phyloP scores from a whole-genome alignment of 2,329 filamentous ascomycete genomes.

The Fusarium sp. region DNA sequence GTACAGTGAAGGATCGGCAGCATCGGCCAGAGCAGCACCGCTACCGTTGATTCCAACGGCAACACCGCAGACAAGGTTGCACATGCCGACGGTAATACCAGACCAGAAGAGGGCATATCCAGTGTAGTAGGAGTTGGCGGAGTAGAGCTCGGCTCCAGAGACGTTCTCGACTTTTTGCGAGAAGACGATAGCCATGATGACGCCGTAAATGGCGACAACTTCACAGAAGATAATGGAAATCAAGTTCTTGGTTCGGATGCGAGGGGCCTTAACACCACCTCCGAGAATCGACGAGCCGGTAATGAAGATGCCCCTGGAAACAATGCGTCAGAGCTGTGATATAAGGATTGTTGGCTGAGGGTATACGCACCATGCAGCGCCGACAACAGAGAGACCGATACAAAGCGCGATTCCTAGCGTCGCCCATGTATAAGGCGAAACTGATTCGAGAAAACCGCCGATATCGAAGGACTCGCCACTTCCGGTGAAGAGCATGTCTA shows the following conservation, averaged over 20 bases:
- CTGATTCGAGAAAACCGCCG: constrained; percentile 90
- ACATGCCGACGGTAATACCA: constrained; percentile 91
- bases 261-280: constrained; percentile 93
- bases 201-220: constrained; percentile 99
- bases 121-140: constrained; percentile 87
- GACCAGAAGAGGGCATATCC: constrained; percentile 97
- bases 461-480: constrained; percentile 97
- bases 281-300: constrained; percentile 98
- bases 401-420: constrained; percentile 90
- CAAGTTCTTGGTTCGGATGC: constrained; percentile 98
- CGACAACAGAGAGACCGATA: constrained; percentile 95
- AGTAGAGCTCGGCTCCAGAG: constrained; percentile 71
- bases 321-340: constrained; percentile 30
- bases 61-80: constrained; percentile 95
- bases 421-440: constrained; percentile 96
- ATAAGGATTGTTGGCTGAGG: constrained; percentile 17
- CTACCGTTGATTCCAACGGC: constrained; percentile 98
- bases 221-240: constrained; percentile 99
- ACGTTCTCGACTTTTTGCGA: constrained; percentile 83
- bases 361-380: constrained; percentile 86
- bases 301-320: constrained; percentile 92
- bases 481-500: constrained; percentile 99
- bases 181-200: constrained; percentile 99
- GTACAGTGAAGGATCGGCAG: constrained; percentile 88
- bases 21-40: constrained; percentile 94